Base-by-base conservation (phyloP, 768 basidiomycete species). In the Suillus occidentalis region DNA sequence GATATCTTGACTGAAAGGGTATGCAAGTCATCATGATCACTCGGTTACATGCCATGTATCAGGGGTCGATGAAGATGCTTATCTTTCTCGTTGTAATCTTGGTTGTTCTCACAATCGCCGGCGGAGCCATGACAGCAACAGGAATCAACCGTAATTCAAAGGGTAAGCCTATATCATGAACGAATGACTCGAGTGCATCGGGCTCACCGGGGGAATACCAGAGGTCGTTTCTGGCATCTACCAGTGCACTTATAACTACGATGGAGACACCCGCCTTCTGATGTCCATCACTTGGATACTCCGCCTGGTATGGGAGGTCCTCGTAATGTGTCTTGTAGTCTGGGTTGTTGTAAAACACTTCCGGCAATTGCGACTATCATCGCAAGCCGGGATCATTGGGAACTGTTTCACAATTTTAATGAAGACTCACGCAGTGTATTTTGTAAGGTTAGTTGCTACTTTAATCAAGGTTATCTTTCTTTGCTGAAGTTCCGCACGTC, bases 31-130 rank as follows among this genome's bases (percentile, higher is more conserved):
- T 55, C 34, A 55, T 55, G 53, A 55, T 55, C 34, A n/a, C 53
- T 13, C 34, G 53, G 53, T n/a, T 55, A n/a, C 34, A 55, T 55
- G 53, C 53, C 6, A 55, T 55, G 53, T 55, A 55, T 55, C 53
- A 36, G 53, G 12, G 34, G 31, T 55, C 53, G 20, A 55, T 20
- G n/a, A 55, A n/a, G 53, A 55, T 55, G 31, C 12, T 55, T n/a
- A 13, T 55, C 34, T 55, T 55, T 55, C 53, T 55, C 53, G 4
- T 20, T 55, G 53, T n/a, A n/a, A 55, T 20, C 34, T 36, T 36
- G 10, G 6, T 55, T 34, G 53, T 36, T 36, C 20, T 55, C 20
- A 55, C 53, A 34, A 36, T 55, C 34, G 12, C 34, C 6, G 20
- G 53, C 20, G 53, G 12, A 36, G 31, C 12, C 6, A 55, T n/a